Conservation (phyloP, 768 basidiomycete genomes). For the Cystofilobasidium macerans region DNA sequence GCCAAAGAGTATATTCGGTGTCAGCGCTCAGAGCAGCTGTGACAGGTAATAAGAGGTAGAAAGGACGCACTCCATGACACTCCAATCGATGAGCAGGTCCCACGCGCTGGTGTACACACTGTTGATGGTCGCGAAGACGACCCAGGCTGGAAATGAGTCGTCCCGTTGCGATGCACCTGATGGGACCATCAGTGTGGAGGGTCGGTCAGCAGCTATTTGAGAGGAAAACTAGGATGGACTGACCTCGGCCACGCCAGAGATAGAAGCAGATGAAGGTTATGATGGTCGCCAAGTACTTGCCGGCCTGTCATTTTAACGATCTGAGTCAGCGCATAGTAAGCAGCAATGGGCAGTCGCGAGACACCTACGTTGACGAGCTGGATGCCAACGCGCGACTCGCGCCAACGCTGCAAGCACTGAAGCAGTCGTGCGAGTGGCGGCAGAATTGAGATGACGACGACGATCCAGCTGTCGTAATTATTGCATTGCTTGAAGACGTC, state of each 20-base stretch:
- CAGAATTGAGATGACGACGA: conserved; percentile 49
- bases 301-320: conserved; percentile 54
- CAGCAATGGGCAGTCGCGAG: too few relatives aligned
- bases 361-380: conserved; percentile 75
- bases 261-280: conserved; percentile 48
- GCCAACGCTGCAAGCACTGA: conserved; percentile 78
- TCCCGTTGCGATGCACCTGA: conserved; percentile 41
- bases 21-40: not conserved
- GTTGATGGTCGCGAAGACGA: conserved; percentile 52
- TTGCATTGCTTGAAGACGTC: conserved; percentile 20
- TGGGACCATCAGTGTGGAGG: too few relatives aligned
- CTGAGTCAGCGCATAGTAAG: not conserved
- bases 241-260: conserved; percentile 63
- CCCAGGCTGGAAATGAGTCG: conserved; percentile 54
- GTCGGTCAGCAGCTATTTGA: not conserved
- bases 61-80: conserved; percentile 46
- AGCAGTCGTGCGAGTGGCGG: conserved; percentile 68
- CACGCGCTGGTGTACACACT: conserved; percentile 64
- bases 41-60: not conserved
- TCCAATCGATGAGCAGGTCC: conserved; percentile 84
- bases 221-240: not conserved
- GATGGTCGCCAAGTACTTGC: conserved; percentile 38
- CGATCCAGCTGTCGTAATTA: conserved; percentile 45
- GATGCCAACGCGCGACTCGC: conserved; percentile 50
- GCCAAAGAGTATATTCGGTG: not conserved